These are phyloP conservation scores for Fusarium palustre DNA, from an alignment of 2,329 filamentous ascomycete genomes.

Conservation along the genomic window DNA sequence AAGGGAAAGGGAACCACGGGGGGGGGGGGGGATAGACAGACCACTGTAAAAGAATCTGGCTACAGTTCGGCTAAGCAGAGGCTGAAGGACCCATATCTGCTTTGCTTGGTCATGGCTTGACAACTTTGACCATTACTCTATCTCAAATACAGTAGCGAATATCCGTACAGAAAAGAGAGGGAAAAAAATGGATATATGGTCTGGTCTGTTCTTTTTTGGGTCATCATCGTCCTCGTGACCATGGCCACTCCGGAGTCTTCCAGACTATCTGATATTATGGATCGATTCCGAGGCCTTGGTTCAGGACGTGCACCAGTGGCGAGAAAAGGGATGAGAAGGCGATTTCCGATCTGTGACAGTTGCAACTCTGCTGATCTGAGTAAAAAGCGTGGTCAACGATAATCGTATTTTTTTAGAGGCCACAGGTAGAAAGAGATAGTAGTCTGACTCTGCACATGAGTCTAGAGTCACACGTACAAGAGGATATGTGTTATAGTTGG, in stretches of 20 bases:
- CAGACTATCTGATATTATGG: slow-evolving; percentile 22
- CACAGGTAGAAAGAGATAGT: too few species aligned
- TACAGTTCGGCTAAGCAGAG: slow-evolving; percentile 12
- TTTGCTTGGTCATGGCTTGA: slow-evolving; percentile 29
- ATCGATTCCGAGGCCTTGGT: slow-evolving; percentile 21
- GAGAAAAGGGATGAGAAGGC: background rate
- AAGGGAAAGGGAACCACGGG: background rate
- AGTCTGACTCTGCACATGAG: background rate
- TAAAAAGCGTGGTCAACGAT: background rate
- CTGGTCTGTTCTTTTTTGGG: too few species aligned
- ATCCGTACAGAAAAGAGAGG: background rate
- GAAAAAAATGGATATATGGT: background rate
- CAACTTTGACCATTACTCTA: slow-evolving; percentile 33
- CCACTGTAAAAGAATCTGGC: slow-evolving; percentile 8
- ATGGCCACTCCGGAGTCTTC: slow-evolving; percentile 1
- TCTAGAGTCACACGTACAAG: background rate
- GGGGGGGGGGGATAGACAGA: too few species aligned
- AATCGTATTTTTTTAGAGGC: slow-evolving; percentile 4
- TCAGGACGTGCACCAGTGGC: slow-evolving; percentile 12
- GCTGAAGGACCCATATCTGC: background rate
- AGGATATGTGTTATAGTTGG: background rate
- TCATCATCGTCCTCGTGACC: slow-evolving; percentile 18
- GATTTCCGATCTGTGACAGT: slow-evolving; percentile 3
- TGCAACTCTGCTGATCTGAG: slow-evolving; percentile 5
- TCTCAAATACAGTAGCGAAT: slow-evolving; percentile 4